Evolutionary conservation across 331 rosid genomes (phyloP), one percentile per base, ranked within the genome.

Genomic region (Arachis monticola): DNA sequence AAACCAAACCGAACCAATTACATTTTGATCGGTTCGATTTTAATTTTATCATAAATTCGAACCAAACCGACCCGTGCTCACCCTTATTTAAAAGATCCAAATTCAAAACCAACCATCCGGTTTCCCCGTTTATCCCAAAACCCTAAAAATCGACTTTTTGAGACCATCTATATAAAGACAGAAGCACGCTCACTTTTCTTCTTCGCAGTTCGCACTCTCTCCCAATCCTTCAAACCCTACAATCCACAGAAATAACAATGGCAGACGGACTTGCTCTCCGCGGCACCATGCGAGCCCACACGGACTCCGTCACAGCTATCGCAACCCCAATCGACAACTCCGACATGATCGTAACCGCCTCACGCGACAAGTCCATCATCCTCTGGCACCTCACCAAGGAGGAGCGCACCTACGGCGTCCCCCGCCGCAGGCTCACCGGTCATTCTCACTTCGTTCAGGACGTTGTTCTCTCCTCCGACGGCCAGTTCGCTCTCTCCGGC

Each of bases 391-490:
- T 95, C 12, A 92, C 96, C 56, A 92, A 88, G 87, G 99, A 92
- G 11, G 99, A 90, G 64, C 89, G 85, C 84, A 78, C 92, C 52
- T 95, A 92, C 81, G 99, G 99, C 12, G 93, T 95, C 1, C 92
- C 99, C 30, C 97, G 93, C 74, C 98, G 98, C 41, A 79, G 99
- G 60, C 93, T 95, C 0, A 89, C 89, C 1, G 99, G 99, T 0
- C 99, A 95, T 75, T 89, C 96, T 0, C 98, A 92, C 85, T 95
- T 95, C 51, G 98, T 95, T 1, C 76, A 96, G 53, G 99, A 96
- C n/a, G 99, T 96, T 0, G 99, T 96, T 5, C 98, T 96, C 22
- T 96, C 99, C 0, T 96, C 99, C 61, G 99, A 95, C 48, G 96
- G 97, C 11, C 99, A 95, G 87, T 95, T 95, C 69, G 99, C 99